These are phyloP conservation scores for Saccharomyces pastorianus DNA, from an alignment of 1,139 yeast species.

Conservation along the genomic window DNA sequence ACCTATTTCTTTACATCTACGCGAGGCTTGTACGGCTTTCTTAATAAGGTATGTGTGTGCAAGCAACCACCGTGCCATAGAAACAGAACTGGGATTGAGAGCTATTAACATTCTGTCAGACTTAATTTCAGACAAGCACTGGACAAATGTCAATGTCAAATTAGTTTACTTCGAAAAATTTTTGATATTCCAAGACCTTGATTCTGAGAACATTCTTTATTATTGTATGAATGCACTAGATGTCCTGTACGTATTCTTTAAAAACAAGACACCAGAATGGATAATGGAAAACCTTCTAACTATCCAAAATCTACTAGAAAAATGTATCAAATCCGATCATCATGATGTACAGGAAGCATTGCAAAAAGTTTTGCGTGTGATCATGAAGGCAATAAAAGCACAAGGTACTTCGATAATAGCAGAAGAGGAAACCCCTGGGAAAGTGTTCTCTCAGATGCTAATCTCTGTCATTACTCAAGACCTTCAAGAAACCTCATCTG, in stretches of 20 bases:
- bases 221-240: conserved; percentile 86
- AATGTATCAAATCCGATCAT: conserved; percentile 74
- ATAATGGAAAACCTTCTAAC: conserved; percentile 59
- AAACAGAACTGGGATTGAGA: conserved; percentile 72
- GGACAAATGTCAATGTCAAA: conserved; percentile 85
- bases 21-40: conserved; percentile 90
- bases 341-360: conserved; percentile 76
- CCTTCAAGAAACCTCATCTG: conserved; percentile 69
- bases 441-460: conserved; percentile 53
- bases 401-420: conserved; percentile 30
- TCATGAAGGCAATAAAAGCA: conserved; percentile 53
- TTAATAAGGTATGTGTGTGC: conserved; percentile 83
- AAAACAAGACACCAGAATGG: conserved; percentile 72
- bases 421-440: conserved; percentile 52
- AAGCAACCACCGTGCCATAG: conserved; percentile 77
- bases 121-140: conserved; percentile 59
- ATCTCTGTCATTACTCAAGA: conserved; percentile 74
- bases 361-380: conserved; percentile 62
- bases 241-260: conserved; percentile 77
- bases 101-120: conserved; percentile 71
- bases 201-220: conserved; percentile 49
- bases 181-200: conserved; percentile 68
- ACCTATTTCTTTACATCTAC: conserved; percentile 64
- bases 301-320: conserved; percentile 68
- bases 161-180: conserved; percentile 81